A percentile compares a stretch with the other conserved stretches of the same genome.
phyloP scores from a whole-genome alignment of 202 grass and related monocot species.

The Dendrocalamus latiflorus region DNA sequence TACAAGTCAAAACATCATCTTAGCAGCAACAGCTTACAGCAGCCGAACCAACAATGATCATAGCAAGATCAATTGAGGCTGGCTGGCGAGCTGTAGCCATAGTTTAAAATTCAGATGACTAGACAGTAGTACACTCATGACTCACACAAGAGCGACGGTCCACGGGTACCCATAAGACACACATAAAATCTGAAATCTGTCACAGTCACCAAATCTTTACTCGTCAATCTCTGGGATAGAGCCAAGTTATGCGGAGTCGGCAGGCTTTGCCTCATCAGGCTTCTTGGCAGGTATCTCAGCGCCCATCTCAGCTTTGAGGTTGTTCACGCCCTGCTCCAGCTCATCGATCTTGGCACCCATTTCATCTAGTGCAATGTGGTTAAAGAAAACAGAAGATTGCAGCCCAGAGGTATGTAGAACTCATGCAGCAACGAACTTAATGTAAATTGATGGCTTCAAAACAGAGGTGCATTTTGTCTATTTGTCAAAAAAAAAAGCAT shows the following conservation, averaged over 20 bases:
- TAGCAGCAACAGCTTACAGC: background rate
- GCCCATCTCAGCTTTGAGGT: constrained; percentile 86
- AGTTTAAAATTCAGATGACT: background rate
- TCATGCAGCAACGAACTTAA: background rate
- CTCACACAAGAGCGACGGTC: background rate
- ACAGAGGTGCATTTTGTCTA: background rate
- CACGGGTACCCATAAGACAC: background rate
- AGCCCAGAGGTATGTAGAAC: background rate
- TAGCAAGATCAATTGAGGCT: background rate
- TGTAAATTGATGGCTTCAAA: background rate
- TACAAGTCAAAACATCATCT: background rate
- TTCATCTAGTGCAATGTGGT: constrained; percentile 83
- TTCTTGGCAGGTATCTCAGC: constrained; percentile 52
- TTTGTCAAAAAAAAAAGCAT: background rate
- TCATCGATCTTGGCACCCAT: constrained; percentile 95
- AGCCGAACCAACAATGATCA: constrained; percentile 11
- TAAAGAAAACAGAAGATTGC: constrained; percentile 41
- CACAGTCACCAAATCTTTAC: background rate
- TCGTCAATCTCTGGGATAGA: background rate
- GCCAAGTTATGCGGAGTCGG: constrained; percentile 41
- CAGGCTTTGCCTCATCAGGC: constrained; percentile 45
- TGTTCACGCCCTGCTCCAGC: constrained; percentile 85
- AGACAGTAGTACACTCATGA: background rate
- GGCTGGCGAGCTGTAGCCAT: background rate
- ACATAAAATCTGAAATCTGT: background rate